Base-by-base conservation (phyloP, 2,329 filamentous ascomycete species). In the Nannizziopsis barbatae region DNA sequence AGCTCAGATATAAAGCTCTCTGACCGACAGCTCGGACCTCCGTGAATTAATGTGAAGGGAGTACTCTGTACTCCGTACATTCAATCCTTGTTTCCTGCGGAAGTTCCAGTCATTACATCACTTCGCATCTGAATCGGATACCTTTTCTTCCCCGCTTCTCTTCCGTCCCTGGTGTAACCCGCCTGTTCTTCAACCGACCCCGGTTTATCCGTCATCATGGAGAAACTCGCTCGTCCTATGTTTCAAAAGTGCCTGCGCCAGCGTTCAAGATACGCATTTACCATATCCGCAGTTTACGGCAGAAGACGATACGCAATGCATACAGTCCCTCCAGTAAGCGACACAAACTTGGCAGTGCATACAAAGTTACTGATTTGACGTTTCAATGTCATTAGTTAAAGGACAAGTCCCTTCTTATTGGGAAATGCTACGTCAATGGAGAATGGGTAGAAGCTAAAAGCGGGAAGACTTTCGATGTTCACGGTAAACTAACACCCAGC, bases 401-500 rank as follows among this genome's bases (percentile, higher is more conserved):
- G 61, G 85, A 90, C 58, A 77, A 79, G 32, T 86, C 83, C 18
- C 77, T 98, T 52, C 78, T 96, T 60, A 95, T 93, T 72, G 79
- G 83, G 57, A 78, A 89, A 63, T 70, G 80, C 60, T 95, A 90
- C 63, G 81, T 96, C 61, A 90, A 98, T 64, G 92, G 92, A 60
- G 77, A 94, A 76, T 98, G 89, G 86, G 78, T 93, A 53, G 75
- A 77, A 58, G 86, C 90, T 57, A 79, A 80, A 61, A 94, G 87
- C 0, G 86, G 87, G 62, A 81, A 93, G 76, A 95, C 87, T 40
- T 98, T 96, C 66, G 82, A 92, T 64, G 86, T 95, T 52, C 75
- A 78, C 55, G 83, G 81, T 83, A 68, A 55, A 62, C 22, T 51
- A 30, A 17, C 12, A 10, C 11, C 14, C 10, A 33, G 14, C 8